Conservation (phyloP, 1,284 basidiomycete species). For the Paramarasmius palmivorus region DNA sequence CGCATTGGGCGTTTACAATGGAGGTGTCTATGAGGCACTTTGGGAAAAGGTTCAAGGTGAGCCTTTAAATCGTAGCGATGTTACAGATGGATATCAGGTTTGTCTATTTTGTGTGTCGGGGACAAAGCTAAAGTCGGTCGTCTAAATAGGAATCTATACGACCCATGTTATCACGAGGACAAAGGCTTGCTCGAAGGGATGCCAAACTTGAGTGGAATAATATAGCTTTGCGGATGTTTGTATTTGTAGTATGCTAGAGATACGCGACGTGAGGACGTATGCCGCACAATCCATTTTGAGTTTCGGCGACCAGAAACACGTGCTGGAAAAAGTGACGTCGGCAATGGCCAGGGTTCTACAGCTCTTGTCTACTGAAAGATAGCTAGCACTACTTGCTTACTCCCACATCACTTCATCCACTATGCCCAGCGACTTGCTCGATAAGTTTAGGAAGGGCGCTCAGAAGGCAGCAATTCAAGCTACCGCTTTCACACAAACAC, state of each 20-base stretch:
- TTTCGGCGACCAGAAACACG: too few relatives aligned
- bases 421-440: constrained; percentile 54
- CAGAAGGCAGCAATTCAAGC: constrained; percentile 82
- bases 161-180: constrained; percentile 48
- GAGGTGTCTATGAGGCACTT: constrained; percentile 68
- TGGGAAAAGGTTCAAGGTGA: constrained; percentile 67
- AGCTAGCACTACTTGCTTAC: too few relatives aligned
- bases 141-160: constrained; percentile 43
- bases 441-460: constrained; percentile 80
- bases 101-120: constrained; percentile 14
- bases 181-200: constrained; percentile 26
- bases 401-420: not conserved
- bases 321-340: too few relatives aligned
- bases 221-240: too few relatives aligned
- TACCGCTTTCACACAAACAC: constrained; percentile 67
- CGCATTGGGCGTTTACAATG: constrained; percentile 66
- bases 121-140: not conserved
- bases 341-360: too few relatives aligned
- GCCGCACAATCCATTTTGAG: too few relatives aligned
- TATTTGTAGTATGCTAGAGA: too few relatives aligned
- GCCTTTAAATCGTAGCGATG: constrained; percentile 59
- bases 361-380: too few relatives aligned
- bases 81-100: constrained; percentile 57
- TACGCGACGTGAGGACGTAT: too few relatives aligned
- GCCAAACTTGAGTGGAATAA: not conserved